Evolutionary conservation across 352 stramenopile genomes (phyloP).

Genomic region (Pythium aristosporum): DNA sequence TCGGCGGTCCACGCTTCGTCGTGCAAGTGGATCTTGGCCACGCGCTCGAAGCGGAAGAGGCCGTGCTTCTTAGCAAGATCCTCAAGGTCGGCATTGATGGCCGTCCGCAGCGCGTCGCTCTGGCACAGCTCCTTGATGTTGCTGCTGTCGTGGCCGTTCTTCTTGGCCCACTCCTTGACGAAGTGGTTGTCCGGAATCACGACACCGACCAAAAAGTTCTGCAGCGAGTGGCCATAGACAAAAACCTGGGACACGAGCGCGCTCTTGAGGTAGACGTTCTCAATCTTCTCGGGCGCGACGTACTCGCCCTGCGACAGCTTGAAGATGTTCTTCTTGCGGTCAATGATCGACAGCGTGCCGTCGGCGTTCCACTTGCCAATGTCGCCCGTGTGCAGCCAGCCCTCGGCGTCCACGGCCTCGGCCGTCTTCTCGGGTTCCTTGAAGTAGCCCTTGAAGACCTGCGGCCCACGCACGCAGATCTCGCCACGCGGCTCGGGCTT

Average conservation of each 20-base stretch:
- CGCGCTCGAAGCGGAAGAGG: constrained; percentile 92
- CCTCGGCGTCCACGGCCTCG: constrained; percentile 88
- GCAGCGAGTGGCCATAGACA: constrained; percentile 94
- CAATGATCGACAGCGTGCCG: constrained; percentile 88
- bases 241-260: constrained; percentile 92
- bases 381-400: constrained; percentile 97
- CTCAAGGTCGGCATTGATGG: constrained; percentile 80
- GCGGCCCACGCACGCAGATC: constrained; percentile 82
- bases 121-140: constrained; percentile 31
- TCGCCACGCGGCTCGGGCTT: constrained; percentile 66
- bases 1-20: constrained; percentile 86
- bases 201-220: constrained; percentile 92
- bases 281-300: constrained; percentile 96
- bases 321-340: constrained; percentile 94
- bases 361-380: constrained; percentile 94
- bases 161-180: constrained; percentile 71
- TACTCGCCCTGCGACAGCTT: constrained; percentile 95
- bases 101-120: constrained; percentile 34
- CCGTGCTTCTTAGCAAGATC: constrained; percentile 54
- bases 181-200: constrained; percentile 93
- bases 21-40: constrained; percentile 88
- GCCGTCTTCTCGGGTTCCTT: constrained; percentile 91
- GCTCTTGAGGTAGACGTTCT: constrained; percentile 92
- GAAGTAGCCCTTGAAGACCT: constrained; percentile 93
- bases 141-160: constrained; percentile 34